phyloP scores from a whole-genome alignment of 208 protist species.

The Strigomonas oncopelti region DNA sequence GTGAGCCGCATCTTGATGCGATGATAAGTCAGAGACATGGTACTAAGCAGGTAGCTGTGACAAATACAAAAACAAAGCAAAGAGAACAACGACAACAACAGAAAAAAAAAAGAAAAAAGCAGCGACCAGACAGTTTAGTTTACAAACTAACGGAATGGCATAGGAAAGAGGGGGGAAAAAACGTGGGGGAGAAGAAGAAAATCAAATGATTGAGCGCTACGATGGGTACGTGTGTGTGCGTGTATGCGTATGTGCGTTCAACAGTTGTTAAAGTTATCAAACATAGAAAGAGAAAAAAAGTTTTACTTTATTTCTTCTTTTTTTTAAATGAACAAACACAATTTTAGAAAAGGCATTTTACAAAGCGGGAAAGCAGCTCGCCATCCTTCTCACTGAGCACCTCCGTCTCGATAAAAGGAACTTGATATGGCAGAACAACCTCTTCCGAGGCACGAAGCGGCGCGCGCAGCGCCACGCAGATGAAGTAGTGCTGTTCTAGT shows the following conservation, averaged over 20 bases:
- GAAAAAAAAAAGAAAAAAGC: conserved; percentile 15
- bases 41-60: background rate
- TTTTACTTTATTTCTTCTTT: too few relatives aligned
- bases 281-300: background rate
- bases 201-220: background rate
- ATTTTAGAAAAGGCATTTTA: conserved; percentile 70
- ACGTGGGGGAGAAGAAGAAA: conserved; percentile 6
- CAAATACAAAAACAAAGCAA: background rate
- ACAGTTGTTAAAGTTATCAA: background rate
- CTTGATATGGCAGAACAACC: conserved; percentile 65
- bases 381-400: conserved; percentile 39
- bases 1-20: conserved; percentile 76
- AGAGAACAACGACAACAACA: conserved; percentile 2
- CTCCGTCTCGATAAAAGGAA: conserved; percentile 38
- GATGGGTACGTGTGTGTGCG: background rate
- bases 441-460: conserved; percentile 62
- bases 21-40: conserved; percentile 72
- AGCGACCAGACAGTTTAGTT: background rate
- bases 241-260: background rate
- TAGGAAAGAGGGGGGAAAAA: too few relatives aligned
- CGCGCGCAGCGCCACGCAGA: conserved; percentile 51
- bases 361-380: conserved; percentile 43
- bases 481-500: conserved; percentile 52
- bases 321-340: too few relatives aligned
- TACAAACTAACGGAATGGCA: too few relatives aligned